These are phyloP conservation scores for Piper betle DNA, from an alignment of 164 flowering plant genomes.

Conservation along the genomic window DNA sequence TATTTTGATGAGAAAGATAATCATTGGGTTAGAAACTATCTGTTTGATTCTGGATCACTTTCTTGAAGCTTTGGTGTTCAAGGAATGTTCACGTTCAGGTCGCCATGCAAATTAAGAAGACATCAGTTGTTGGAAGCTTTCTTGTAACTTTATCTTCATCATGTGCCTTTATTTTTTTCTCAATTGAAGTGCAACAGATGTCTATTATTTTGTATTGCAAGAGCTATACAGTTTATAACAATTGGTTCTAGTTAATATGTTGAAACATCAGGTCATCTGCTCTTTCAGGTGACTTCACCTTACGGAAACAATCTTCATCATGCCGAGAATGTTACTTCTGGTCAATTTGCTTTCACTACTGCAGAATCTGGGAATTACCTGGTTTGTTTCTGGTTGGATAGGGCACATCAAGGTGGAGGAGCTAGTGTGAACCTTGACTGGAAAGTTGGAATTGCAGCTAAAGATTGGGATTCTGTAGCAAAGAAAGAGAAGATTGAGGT, in stretches of 20 bases:
- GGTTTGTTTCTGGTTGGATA: constrained; percentile 67
- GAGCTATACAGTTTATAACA: too few species aligned
- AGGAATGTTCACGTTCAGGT: too few species aligned
- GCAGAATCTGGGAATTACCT: constrained; percentile 69
- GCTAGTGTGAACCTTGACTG: constrained; percentile 71
- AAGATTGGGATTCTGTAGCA: constrained; percentile 96
- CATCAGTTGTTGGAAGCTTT: too few species aligned
- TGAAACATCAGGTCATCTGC: neutral
- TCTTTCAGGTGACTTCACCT: constrained; percentile 76
- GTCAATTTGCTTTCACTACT: constrained; percentile 81
- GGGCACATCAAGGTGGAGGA: constrained; percentile 22
- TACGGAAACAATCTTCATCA: constrained; percentile 64
- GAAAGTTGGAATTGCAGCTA: constrained; percentile 88
- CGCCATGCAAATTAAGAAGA: too few species aligned
- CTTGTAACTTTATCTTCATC: too few species aligned
- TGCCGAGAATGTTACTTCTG: constrained; percentile 48
- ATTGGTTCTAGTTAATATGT: neutral
- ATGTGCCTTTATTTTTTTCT: too few species aligned
- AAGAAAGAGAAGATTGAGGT: constrained; percentile 86
- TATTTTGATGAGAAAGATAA: too few species aligned
- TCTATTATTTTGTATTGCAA: too few species aligned
- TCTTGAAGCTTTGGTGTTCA: too few species aligned
- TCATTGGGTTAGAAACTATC: too few species aligned
- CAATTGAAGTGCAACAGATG: too few species aligned
- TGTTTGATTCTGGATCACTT: too few species aligned